Evolutionary conservation across 352 stramenopile species (phyloP), one percentile per base, ranked within the genome.

Genomic region (Phytophthora melonis): DNA sequence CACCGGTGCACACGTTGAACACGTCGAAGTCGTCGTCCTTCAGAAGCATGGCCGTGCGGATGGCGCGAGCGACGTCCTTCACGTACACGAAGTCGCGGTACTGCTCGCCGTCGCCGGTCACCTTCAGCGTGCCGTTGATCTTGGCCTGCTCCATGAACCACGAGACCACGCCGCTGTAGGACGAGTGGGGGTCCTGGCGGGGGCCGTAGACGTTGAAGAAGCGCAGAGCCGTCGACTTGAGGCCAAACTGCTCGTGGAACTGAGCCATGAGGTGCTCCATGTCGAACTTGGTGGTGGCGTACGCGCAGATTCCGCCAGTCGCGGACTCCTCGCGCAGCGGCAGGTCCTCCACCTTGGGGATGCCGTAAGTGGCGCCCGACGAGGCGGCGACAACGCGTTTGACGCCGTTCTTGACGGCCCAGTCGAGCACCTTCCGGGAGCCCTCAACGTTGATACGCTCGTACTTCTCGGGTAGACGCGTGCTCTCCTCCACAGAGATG

Each of bases 151-250:
- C 87, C 87, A 94, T 94, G 67, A 94, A 91, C 85, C 83, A 93
- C 59, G 87, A 93, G 19, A 94, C 83, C 14, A 94, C 87, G 16
- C 87, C 87, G 50, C 86, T 92, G 83, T 94, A 93, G 3, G 84
- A 89, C 66, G 87, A 94, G 75, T 92, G 82, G 9, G 87, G 86
- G 72, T 94, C 87, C 66, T 94, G 87, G n/a, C 87, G 84, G 8
- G 87, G 87, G 7, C 87, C 87, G 70, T 93, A 94, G 4, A 93
- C 87, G 65, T 94, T 94, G 80, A 94, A 94, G 73, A 94, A 93
- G 6, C 87, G 84, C 57, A 94, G 77, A 21, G 87, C 87, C 1
- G 85, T 92, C 30, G 84, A 92, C 63, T 87, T 84, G 11, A 94
- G 83, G 9, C 86, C 84, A 52, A 83, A 89, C 45, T 91, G 73